Conservation (phyloP, 1,284 basidiomycete genomes). For the Xerocomus cyaneibrunnescens region DNA sequence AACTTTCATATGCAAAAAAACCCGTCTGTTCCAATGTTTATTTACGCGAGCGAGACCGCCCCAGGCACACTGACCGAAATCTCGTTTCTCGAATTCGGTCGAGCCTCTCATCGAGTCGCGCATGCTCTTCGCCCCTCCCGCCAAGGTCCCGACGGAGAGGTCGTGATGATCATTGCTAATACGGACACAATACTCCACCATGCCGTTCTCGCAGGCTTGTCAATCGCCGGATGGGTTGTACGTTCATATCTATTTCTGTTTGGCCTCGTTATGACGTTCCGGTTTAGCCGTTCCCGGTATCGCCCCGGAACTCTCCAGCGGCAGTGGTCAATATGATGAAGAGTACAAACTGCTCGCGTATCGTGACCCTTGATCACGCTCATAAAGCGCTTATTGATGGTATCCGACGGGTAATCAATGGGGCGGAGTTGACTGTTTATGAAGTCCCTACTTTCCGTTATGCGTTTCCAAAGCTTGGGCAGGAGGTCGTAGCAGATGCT, state of each 20-base stretch:
- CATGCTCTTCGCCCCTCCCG: constrained; percentile 30
- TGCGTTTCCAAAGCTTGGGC: constrained; percentile 36
- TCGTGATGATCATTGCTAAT: constrained; percentile 37
- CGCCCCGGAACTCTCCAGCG: constrained; percentile 34
- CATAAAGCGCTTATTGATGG: constrained; percentile 29
- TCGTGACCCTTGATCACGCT: constrained; percentile 32
- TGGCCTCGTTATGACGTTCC: not conserved
- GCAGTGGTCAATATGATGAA: constrained; percentile 34
- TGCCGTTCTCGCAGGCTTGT: constrained; percentile 30
- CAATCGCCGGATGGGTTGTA: constrained; percentile 28
- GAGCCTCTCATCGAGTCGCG: constrained; percentile 35
- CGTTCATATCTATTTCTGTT: not conserved
- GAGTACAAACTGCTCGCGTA: constrained; percentile 30
- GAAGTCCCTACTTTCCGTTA: constrained; percentile 33
- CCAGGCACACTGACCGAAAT: constrained; percentile 17
- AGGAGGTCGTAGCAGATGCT: constrained; percentile 24
- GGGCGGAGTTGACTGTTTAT: constrained; percentile 12
- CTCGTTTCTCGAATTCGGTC: constrained; percentile 33
- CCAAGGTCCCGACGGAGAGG: constrained; percentile 27
- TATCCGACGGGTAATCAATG: constrained; percentile 14
- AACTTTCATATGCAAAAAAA: constrained; percentile 35
- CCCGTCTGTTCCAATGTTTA: constrained; percentile 22
- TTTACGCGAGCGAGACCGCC: constrained; percentile 16
- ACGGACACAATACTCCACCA: constrained; percentile 38
- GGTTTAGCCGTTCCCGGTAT: constrained; percentile 38